Conservation (phyloP, 2,329 filamentous ascomycete species). For the Monilinia fructigena region DNA sequence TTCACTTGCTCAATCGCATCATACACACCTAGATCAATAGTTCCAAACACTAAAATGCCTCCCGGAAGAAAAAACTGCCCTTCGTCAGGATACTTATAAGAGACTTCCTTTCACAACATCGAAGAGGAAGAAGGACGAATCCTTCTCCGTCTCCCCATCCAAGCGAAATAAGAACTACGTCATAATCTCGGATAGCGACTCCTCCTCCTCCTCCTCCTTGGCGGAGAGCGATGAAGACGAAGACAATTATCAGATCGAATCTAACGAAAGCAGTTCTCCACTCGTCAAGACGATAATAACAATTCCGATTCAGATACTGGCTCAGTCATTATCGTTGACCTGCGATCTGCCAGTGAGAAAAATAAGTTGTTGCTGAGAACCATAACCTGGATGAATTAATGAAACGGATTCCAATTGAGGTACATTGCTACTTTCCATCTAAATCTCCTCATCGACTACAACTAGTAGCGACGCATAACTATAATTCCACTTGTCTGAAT, state of each 20-base stretch:
- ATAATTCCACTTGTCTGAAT: background rate
- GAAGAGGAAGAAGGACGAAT: constrained; percentile 4
- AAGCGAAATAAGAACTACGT: constrained; percentile 16
- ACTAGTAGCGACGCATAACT: no score
- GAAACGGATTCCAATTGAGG: background rate
- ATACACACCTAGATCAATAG: background rate
- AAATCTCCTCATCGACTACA: background rate
- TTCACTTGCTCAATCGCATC: background rate
- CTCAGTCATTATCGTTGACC: constrained; percentile 10
- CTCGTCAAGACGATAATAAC: background rate
- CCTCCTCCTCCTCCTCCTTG: background rate
- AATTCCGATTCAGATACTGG: background rate
- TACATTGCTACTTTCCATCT: background rate
- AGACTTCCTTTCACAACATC: background rate
- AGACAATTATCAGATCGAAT: background rate
- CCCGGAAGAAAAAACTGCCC: background rate
- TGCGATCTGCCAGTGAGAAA: background rate
- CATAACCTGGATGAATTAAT: background rate
- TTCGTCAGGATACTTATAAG: no score
- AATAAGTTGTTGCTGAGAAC: background rate
- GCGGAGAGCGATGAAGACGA: no score
- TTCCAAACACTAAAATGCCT: background rate
- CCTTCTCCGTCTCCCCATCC: constrained; percentile 4
- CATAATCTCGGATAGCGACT: constrained; percentile 6
- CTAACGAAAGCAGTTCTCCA: background rate